Base-by-base conservation (phyloP, 2,329 filamentous ascomycete species). In the Ophiocordyceps australis region DNA sequence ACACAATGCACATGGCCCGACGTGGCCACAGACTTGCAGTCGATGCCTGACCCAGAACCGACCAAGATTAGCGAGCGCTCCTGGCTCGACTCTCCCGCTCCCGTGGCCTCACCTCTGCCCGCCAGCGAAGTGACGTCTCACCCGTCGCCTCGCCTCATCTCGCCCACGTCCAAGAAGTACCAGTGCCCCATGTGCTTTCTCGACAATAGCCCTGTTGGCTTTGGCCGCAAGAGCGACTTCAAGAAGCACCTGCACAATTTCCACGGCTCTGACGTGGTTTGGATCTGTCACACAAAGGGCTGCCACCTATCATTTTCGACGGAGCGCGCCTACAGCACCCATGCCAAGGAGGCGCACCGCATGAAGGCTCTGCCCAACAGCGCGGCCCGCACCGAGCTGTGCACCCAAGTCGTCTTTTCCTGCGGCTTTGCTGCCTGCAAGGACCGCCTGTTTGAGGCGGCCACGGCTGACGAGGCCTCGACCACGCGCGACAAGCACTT, bases 241-340 rank as follows among this genome's bases (percentile, higher is more conserved):
- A 58, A 58, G 45, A 57, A 58, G 42, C 54, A 58, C 33, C 40
- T 58, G n/a, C 52, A 57, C 42, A 55, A 55, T 38, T 58, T 57
- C 33, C 55, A 58, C 34, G 50, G 52, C 20, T 44, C 49, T 24
- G 52, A 57, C 32, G 43, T 49, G 19, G 42, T 49, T 20, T 58
- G 54, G 55, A 40, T 54, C 13, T 58, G 54, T 39, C 52, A 47
- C 23, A 52, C 49, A 20, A 47, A 46, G 31, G 46, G 42, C 15
- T 58, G 54, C 36, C 42, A 49, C 23, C 38, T 55, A n/a, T 49
- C 51, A 4, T 57, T 57, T 23, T 53, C 55, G 28, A 56, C 54
- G 14, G 55, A 58, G 32, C 46, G 51, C 30, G 53, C 55, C 19
- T 58, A 57, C 37, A 49, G 52, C 34, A 50, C 50, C 5, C 54